Evolutionary conservation across 768 basidiomycete species (phyloP).

Genomic region (Podaxis carcinomalis): DNA sequence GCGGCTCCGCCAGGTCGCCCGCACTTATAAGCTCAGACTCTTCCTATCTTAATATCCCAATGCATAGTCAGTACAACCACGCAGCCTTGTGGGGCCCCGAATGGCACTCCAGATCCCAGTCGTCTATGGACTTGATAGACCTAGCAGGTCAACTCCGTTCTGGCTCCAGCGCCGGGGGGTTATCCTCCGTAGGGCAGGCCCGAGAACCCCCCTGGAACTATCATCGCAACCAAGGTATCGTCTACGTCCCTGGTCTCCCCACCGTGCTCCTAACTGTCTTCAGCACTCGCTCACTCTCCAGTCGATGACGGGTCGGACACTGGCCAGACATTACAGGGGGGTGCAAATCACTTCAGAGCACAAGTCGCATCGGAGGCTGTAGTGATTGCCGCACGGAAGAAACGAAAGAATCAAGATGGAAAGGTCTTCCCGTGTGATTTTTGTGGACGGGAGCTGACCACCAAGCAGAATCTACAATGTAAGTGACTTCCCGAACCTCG

Average conservation of each 20-base stretch:
- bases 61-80: no score
- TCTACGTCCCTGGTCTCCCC: no score
- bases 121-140: no score
- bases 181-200: neutral
- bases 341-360: neutral
- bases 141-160: no score
- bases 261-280: neutral
- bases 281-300: neutral
- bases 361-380: conserved; percentile 9
- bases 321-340: neutral
- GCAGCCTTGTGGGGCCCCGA: neutral
- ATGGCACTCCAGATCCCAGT: neutral
- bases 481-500: neutral
- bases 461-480: conserved; percentile 10
- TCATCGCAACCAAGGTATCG: neutral
- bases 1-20: neutral
- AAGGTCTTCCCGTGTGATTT: neutral
- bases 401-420: conserved; percentile 5
- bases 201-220: neutral
- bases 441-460: neutral
- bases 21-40: no score
- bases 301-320: neutral
- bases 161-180: neutral
- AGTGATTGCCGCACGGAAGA: conserved; percentile 1
- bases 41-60: neutral